Evolutionary conservation across 129 eudicot species (phyloP), one percentile per base, ranked within the genome.

Genomic region (Centrapalus pauciflorus): DNA sequence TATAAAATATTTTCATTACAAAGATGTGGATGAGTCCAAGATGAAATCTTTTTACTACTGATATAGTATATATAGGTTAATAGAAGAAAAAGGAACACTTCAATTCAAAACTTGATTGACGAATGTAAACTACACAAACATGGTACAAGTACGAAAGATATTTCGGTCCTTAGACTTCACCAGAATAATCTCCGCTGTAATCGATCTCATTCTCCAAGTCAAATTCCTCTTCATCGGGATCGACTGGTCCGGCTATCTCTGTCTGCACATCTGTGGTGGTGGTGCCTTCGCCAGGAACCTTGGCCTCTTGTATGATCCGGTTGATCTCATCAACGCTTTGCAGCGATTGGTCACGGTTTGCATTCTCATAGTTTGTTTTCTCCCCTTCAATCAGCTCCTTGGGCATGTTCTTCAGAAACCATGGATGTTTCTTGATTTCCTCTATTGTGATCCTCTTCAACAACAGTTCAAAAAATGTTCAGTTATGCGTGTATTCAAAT

Each of bases 281-380:
- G 35, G 62, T 26, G 2, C 66, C 79, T 71, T 80, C 83, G 0
- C 95, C 83, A 0, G 81, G 85, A 19, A 60, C 80, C 66, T 84
- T 87, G 0, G 87, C 95, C 69, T 81, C 95, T 64, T 87, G 83
- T 69, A 87, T 84, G 73, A 87, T 84, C 59, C 69, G 55, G 87
- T 79, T 81, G 8, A 87, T 71, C 35, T 87, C 90, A 34, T 87
- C 95, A 17, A 80, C 79, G 12, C 87, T 87, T 61, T 87, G 95
- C 34, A 69, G 63, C 33, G 58, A 73, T 38, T 60, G 76, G 7
- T 67, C 79, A 25, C 34, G 64, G 29, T 35, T 52, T 16, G 77
- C 55, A 35, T 74, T 72, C 70, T 76, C 71, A 14, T 73, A 77
- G 73, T 72, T 86, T 43, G 85, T 74, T 72, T 79, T 77, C 76